phyloP scores from a whole-genome alignment of 768 basidiomycete species.

The Pisolithus orientalis region DNA sequence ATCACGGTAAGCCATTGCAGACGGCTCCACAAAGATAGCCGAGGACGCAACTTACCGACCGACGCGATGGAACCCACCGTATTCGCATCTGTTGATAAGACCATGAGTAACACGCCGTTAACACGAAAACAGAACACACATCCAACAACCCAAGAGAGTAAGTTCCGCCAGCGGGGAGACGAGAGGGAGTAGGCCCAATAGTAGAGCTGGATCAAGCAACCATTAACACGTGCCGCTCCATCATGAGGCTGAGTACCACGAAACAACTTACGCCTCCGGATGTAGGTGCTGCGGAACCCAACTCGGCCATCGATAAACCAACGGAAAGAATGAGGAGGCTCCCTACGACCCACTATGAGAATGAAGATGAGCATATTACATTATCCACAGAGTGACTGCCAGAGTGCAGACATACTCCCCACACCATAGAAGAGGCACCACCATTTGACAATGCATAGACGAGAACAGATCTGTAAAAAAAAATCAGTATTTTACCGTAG shows the following conservation, averaged over 20 bases:
- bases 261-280: constrained; percentile 31
- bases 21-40: neutral
- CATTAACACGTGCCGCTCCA: neutral
- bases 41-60: constrained; percentile 21
- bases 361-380: neutral
- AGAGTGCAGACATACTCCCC: constrained; percentile 29
- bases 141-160: constrained; percentile 66
- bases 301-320: constrained; percentile 37
- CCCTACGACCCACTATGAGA: constrained; percentile 31
- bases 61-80: constrained; percentile 46
- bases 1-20: neutral
- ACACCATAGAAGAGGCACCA: constrained; percentile 41
- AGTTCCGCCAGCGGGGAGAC: constrained; percentile 48
- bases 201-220: constrained; percentile 37
- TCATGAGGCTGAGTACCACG: neutral
- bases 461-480: constrained; percentile 33
- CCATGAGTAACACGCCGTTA: neutral
- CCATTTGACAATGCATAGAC: constrained; percentile 46
- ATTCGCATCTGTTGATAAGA: constrained; percentile 34
- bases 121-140: constrained; percentile 33
- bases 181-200: constrained; percentile 63
- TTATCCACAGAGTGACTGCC: neutral
- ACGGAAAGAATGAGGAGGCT: constrained; percentile 33
- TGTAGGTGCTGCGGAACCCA: constrained; percentile 36
- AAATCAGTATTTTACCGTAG: neutral